Conservation (phyloP, 2,329 filamentous ascomycete species). For the Fusarium humuli region DNA sequence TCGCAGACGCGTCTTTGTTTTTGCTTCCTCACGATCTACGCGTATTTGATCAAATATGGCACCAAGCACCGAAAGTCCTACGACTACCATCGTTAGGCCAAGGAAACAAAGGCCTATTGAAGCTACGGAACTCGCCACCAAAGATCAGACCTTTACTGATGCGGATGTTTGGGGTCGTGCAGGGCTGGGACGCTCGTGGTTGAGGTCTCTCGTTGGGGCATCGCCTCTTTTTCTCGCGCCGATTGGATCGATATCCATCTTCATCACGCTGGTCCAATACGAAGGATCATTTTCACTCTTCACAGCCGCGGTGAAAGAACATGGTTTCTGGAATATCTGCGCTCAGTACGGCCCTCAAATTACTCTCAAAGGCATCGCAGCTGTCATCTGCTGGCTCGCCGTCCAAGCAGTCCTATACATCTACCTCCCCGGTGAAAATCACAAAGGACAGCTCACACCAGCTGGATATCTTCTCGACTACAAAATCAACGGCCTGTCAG, state of each 20-base stretch:
- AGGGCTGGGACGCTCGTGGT: conserved; percentile 41
- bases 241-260: conserved; percentile 38
- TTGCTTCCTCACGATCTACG: background rate
- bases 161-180: conserved; percentile 44
- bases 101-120: background rate
- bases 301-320: background rate
- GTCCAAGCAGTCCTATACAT: conserved; percentile 34
- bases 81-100: background rate
- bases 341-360: conserved; percentile 29
- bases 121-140: background rate
- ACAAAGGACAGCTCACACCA: conserved; percentile 56
- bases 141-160: background rate
- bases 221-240: conserved; percentile 42
- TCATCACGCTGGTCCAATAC: conserved; percentile 40
- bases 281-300: conserved; percentile 37
- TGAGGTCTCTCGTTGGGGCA: conserved; percentile 39
- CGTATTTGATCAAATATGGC: background rate
- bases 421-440: conserved; percentile 23
- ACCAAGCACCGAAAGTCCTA: conserved; percentile 2
- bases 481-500: conserved; percentile 56
- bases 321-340: conserved; percentile 37
- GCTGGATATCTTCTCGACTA: conserved; percentile 58
- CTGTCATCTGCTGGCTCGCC: conserved; percentile 20
- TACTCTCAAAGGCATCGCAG: conserved; percentile 27
- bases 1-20: background rate